phyloP scores from a whole-genome alignment of 202 grass and related monocot species.

The Sporobolus alterniflorus region DNA sequence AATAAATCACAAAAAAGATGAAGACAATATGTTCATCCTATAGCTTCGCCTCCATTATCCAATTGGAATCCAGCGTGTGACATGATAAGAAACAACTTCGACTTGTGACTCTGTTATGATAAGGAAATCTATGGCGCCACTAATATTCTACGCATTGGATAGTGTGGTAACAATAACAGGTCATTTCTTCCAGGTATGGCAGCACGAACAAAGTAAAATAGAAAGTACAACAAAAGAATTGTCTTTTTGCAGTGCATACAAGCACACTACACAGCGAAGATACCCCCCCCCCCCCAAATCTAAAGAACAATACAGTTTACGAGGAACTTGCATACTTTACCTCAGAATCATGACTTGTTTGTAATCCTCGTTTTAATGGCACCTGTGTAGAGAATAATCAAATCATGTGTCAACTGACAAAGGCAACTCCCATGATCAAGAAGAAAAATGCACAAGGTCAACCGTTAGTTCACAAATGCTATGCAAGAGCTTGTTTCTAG shows the following conservation, averaged over 20 bases:
- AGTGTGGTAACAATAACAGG: background rate
- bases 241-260: background rate
- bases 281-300: background rate
- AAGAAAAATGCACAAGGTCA: background rate
- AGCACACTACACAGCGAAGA: constrained; percentile 10
- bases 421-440: background rate
- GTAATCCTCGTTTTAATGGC: constrained; percentile 75
- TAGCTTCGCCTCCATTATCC: background rate
- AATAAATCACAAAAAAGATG: background rate
- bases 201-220: background rate
- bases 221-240: constrained; percentile 34
- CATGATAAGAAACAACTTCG: background rate
- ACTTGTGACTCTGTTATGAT: background rate
- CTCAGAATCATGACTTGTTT: constrained; percentile 52
- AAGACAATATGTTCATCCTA: background rate
- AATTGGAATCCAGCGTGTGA: background rate
- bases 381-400: constrained; percentile 45
- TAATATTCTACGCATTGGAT: background rate
- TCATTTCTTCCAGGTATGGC: constrained; percentile 7
- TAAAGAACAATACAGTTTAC: constrained; percentile 42
- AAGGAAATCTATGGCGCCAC: background rate
- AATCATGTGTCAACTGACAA: background rate
- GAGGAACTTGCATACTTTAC: constrained; percentile 16
- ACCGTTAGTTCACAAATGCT: background rate
- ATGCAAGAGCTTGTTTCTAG: background rate